These are phyloP conservation scores for Alternaria sp. DNA, from an alignment of 2,329 filamentous ascomycete genomes.

Conservation along the genomic window DNA sequence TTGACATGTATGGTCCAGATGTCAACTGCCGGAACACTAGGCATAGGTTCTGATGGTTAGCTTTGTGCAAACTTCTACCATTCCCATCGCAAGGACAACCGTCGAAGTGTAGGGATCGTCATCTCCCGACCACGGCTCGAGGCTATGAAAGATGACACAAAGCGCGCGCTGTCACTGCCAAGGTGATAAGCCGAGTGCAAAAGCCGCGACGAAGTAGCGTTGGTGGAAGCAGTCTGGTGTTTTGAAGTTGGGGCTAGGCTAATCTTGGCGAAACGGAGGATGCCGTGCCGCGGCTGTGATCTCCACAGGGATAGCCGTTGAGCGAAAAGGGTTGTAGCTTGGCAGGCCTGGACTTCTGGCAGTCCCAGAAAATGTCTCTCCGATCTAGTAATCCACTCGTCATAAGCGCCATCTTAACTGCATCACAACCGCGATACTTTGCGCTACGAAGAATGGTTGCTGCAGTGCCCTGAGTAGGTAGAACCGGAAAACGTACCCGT, in stretches of 20 bases:
- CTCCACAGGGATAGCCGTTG: slow-evolving; percentile 4
- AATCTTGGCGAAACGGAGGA: not conserved
- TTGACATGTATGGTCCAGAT: not conserved
- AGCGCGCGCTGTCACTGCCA: not conserved
- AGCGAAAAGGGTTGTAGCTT: not conserved
- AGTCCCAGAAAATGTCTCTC: not conserved
- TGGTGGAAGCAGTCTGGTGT: slow-evolving; percentile 1
- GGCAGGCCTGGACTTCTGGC: not conserved
- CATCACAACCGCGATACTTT: not conserved
- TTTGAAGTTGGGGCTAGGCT: not conserved
- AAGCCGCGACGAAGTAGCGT: not conserved
- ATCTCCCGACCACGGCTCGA: not conserved
- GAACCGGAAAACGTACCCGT: not conserved
- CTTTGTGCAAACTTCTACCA: not conserved
- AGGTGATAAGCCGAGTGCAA: not conserved
- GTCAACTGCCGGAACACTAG: not conserved
- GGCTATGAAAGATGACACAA: not conserved
- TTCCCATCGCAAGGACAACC: not conserved
- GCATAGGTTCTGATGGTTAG: not conserved
- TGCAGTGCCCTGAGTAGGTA: not conserved
- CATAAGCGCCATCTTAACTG: not conserved
- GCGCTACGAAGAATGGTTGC: not conserved
- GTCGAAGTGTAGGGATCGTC: not conserved
- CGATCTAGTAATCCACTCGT: not conserved
- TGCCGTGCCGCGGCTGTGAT: not conserved